phyloP scores from a whole-genome alignment of 768 basidiomycete genomes.

The Chalciporus piperatus region DNA sequence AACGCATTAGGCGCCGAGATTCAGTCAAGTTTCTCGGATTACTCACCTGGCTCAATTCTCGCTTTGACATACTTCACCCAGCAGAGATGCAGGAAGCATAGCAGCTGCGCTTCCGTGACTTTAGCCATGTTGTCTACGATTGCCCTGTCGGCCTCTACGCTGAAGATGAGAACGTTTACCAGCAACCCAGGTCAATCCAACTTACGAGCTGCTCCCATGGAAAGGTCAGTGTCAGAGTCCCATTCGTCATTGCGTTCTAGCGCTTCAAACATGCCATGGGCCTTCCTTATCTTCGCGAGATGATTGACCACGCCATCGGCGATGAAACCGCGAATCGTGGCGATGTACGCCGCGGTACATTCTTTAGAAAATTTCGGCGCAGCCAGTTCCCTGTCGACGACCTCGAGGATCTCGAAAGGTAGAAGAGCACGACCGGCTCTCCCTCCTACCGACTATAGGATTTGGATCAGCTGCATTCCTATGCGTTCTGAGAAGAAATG shows the following conservation, averaged over 20 bases:
- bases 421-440: constrained; percentile 63
- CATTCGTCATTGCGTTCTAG: constrained; percentile 70
- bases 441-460: constrained; percentile 58
- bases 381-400: constrained; percentile 62
- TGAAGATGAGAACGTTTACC: not conserved
- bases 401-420: constrained; percentile 81
- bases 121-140: constrained; percentile 89
- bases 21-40: not conserved
- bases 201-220: constrained; percentile 71
- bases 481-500: not conserved
- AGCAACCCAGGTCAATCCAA: not conserved
- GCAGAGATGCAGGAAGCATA: constrained; percentile 78
- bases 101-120: constrained; percentile 80
- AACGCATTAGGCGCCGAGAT: not conserved
- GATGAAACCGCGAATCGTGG: constrained; percentile 70
- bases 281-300: constrained; percentile 64
- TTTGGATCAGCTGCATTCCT: constrained; percentile 5
- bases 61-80: constrained; percentile 93
- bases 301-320: constrained; percentile 58
- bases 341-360: constrained; percentile 69
- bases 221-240: constrained; percentile 75
- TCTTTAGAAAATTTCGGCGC: constrained; percentile 60
- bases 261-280: constrained; percentile 82
- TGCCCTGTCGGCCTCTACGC: constrained; percentile 59
- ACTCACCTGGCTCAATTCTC: constrained; percentile 88